Conservation (phyloP, 106 monocot species). For the Dendrobium nobile region DNA sequence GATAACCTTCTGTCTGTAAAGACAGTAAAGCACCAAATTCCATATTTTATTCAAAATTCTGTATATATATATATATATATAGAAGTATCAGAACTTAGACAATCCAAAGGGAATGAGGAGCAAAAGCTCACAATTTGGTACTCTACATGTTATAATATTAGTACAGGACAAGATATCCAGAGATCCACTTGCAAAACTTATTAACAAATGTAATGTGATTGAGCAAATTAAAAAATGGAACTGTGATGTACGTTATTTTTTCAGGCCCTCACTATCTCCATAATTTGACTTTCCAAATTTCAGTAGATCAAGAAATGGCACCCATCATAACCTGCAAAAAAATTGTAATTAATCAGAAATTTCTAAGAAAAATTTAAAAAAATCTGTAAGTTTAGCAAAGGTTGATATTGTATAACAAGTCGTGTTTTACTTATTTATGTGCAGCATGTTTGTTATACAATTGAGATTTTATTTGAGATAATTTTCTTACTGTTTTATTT, state of each 20-base stretch:
- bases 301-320: constrained; percentile 16
- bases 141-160: no score
- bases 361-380: not conserved
- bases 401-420: no score
- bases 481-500: not conserved
- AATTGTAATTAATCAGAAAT: not conserved
- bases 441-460: no score
- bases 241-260: no score
- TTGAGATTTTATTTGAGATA: not conserved
- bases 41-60: constrained; percentile 1
- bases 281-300: constrained; percentile 1
- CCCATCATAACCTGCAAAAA: constrained; percentile 15
- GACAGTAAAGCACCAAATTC: not conserved
- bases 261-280: not conserved
- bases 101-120: not conserved
- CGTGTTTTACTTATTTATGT: no score
- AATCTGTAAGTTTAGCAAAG: no score
- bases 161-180: no score
- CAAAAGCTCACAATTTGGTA: no score
- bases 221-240: no score
- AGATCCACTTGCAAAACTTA: no score
- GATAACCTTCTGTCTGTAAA: not conserved
- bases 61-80: not conserved
- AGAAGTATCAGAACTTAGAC: not conserved
- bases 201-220: no score